A percentile compares a stretch with the other conserved stretches of the same genome.
Evolutionary conservation across 345 rosid genomes (phyloP).

Genomic region (Fremontodendron californicum): DNA sequence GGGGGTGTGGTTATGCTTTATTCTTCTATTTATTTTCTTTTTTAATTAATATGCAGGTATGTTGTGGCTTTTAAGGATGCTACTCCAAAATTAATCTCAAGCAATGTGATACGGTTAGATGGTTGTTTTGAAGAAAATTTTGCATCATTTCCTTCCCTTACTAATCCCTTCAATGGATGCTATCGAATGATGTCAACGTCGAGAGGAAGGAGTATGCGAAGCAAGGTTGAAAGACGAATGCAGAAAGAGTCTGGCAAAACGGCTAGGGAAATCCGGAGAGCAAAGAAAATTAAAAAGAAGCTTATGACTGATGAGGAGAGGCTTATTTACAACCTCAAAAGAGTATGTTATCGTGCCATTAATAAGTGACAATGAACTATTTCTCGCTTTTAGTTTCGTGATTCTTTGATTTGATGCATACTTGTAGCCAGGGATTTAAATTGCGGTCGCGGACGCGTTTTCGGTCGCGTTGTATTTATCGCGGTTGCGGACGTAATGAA

Average conservation of each 20-base stretch:
- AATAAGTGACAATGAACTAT: background rate
- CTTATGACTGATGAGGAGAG: slow-evolving; percentile 98
- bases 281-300: slow-evolving; percentile 81
- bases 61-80: slow-evolving; percentile 24
- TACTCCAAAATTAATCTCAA: slow-evolving; percentile 11
- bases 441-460: too few relatives aligned
- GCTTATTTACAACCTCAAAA: slow-evolving; percentile 85
- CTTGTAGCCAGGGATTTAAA: too few relatives aligned
- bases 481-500: too few relatives aligned
- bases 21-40: background rate
- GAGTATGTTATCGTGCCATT: slow-evolving; percentile 38
- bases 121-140: slow-evolving; percentile 13
- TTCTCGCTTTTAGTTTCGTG: background rate
- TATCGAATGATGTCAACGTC: slow-evolving; percentile 71
- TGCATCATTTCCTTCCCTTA: slow-evolving; percentile 15
- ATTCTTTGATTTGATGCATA: background rate
- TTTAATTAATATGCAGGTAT: slow-evolving; percentile 29
- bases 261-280: slow-evolving; percentile 81
- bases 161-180: slow-evolving; percentile 34
- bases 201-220: slow-evolving; percentile 84
- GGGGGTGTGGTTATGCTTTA: background rate
- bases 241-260: slow-evolving; percentile 88
- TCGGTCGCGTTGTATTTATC: too few relatives aligned
- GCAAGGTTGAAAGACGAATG: slow-evolving; percentile 93
- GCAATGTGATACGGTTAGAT: slow-evolving; percentile 16